Percentiles rank a stretch among this genome's conserved stretches.
Evolutionary conservation across 2,329 filamentous ascomycete genomes (phyloP).

Genomic region (Colletotrichum echinochloae): DNA sequence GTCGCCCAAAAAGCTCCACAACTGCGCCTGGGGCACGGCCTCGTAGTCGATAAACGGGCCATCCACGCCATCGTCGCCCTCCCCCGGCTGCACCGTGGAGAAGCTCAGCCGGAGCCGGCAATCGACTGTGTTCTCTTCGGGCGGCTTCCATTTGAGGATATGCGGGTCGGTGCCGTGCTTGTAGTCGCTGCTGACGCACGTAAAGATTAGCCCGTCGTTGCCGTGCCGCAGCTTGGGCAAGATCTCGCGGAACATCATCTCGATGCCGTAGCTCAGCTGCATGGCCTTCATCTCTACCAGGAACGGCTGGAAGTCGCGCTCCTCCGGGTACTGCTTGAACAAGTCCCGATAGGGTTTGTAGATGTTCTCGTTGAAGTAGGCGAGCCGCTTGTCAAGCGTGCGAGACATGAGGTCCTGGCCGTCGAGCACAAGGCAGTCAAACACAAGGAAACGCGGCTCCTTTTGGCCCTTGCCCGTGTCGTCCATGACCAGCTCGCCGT

Average conservation of each 20-base stretch:
- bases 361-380: slow-evolving; percentile 83
- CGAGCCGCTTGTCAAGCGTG: slow-evolving; percentile 88
- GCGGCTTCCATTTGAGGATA: slow-evolving; percentile 98
- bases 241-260: slow-evolving; percentile 91
- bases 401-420: slow-evolving; percentile 80
- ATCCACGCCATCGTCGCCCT: slow-evolving; percentile 74
- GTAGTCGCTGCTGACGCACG: slow-evolving; percentile 89
- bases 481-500: slow-evolving; percentile 94
- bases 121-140: slow-evolving; percentile 94
- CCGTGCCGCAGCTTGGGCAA: slow-evolving; percentile 88
- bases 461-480: slow-evolving; percentile 73
- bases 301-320: slow-evolving; percentile 80
- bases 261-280: slow-evolving; percentile 87
- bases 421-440: slow-evolving; percentile 90
- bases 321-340: slow-evolving; percentile 74
- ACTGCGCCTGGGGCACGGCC: slow-evolving; percentile 76
- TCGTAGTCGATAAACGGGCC: slow-evolving; percentile 83
- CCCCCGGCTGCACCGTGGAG: slow-evolving; percentile 74
- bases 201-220: slow-evolving; percentile 97
- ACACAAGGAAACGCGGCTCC: slow-evolving; percentile 88
- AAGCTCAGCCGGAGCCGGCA: slow-evolving; percentile 86
- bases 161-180: slow-evolving; percentile 90
- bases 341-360: slow-evolving; percentile 77
- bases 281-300: slow-evolving; percentile 89
- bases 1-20: slow-evolving; percentile 77